Base-by-base conservation (phyloP, 768 basidiomycete species). In the Termitomyces sp. region DNA sequence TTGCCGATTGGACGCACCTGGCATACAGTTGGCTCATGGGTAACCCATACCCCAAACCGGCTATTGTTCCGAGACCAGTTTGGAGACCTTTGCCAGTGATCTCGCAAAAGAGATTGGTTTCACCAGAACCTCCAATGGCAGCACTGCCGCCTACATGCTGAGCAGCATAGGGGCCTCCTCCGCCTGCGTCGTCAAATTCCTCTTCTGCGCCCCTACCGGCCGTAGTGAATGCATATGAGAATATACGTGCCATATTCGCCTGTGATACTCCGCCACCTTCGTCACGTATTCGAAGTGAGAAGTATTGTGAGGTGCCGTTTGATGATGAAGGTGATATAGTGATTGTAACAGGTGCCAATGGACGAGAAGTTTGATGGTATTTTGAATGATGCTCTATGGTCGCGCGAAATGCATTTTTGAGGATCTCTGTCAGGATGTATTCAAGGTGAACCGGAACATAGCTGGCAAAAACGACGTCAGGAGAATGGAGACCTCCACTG, bases 151-250 rank as follows among this genome's bases (percentile, higher is more conserved):
- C 86, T n/a, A 90, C 73, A 62, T 89, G 81, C 66, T 92, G 87
- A 45, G 88, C 88, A 45, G 88, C 88, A 62, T 91, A 91, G 1
- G 91, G 90, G 0, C 89, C 90, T 34, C 84, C 87, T 11, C 75
- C 82, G 4, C 70, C 78, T 50, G 77, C 78, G 46, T 78, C 75
- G 22, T 75, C 77, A 6, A 60, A 58, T 15, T 68, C 63, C 39
- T 62, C 68, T 5, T 72, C 73, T 11, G 74, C 75, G 39, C 72
- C 75, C 45, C 80, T 74, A 6, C 85, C 87, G 3, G 91, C 92
- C 5, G 93, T 94, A 5, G 93, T 94, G 69, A 94, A 95, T 6
- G 91, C 91, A 70, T 95, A 95, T 18, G 92, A 93, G 72, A 95
- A 95, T 57, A 95, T 89, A 47, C 84, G 82, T 20, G 81, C 75